These are phyloP conservation scores for Trichophyton equinum DNA, from an alignment of 2,329 filamentous ascomycete genomes.

Conservation along the genomic window DNA sequence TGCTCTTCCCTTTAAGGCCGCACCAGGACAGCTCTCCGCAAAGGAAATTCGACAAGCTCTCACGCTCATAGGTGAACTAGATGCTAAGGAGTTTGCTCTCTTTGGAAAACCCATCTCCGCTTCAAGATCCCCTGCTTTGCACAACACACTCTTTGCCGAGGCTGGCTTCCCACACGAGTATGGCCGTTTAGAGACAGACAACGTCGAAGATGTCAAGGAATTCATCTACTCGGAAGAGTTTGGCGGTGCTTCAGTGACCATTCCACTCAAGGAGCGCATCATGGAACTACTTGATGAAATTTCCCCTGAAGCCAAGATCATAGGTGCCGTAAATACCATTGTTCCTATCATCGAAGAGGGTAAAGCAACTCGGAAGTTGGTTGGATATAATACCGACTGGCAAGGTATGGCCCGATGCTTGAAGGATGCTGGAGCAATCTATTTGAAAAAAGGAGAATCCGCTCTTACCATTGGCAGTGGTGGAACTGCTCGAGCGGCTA, in stretches of 20 bases:
- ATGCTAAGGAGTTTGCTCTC: slow-evolving; percentile 65
- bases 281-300: slow-evolving; percentile 70
- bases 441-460: slow-evolving; percentile 33
- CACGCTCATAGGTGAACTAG: slow-evolving; percentile 65
- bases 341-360: slow-evolving; percentile 41
- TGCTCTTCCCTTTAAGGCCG: slow-evolving; percentile 78
- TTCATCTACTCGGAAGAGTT: slow-evolving; percentile 62
- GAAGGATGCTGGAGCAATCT: slow-evolving; percentile 50
- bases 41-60: slow-evolving; percentile 72
- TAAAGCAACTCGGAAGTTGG: slow-evolving; percentile 38
- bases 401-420: slow-evolving; percentile 77
- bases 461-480: slow-evolving; percentile 76
- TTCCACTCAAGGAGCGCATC: slow-evolving; percentile 84
- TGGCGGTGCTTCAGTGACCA: slow-evolving; percentile 89
- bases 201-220: slow-evolving; percentile 46
- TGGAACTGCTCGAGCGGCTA: slow-evolving; percentile 80
- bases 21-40: slow-evolving; percentile 84
- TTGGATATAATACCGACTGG: slow-evolving; percentile 95
- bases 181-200: slow-evolving; percentile 58
- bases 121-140: slow-evolving; percentile 75
- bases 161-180: slow-evolving; percentile 81
- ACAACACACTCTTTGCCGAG: slow-evolving; percentile 69
- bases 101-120: slow-evolving; percentile 75
- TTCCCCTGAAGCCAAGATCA: slow-evolving; percentile 62
- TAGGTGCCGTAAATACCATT: slow-evolving; percentile 92